phyloP scores from a whole-genome alignment of 805 yeast species.

The Lipomyces chichibuensis region DNA sequence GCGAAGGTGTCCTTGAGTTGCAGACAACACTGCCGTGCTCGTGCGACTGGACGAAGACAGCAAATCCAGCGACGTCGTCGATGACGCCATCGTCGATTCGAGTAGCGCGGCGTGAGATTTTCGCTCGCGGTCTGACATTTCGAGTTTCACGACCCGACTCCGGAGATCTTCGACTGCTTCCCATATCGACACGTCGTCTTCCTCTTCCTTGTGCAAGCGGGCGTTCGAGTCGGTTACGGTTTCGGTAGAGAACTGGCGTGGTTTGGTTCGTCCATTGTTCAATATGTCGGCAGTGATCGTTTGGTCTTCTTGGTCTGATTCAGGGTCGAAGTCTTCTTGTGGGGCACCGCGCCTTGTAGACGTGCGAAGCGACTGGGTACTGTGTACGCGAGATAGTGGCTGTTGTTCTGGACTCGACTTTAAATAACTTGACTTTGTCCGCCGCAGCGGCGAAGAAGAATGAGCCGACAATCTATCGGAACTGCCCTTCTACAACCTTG shows the following conservation, averaged over 20 bases:
- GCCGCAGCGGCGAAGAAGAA: neutral
- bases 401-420: neutral
- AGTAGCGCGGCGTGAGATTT: neutral
- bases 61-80: neutral
- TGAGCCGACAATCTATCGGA: neutral
- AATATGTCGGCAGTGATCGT: neutral
- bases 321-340: neutral
- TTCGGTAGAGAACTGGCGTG: slow-evolving; percentile 14
- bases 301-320: slow-evolving; percentile 1
- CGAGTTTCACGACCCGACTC: slow-evolving; percentile 12
- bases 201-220: neutral
- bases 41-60: slow-evolving; percentile 3
- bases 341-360: neutral
- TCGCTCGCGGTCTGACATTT: slow-evolving; percentile 11
- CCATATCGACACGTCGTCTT: slow-evolving; percentile 12
- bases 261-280: neutral
- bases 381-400: neutral
- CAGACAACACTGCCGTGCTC: neutral
- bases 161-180: slow-evolving; percentile 22
- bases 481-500: neutral
- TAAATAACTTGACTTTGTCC: neutral
- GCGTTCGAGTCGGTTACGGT: neutral
- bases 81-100: neutral
- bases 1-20: slow-evolving; percentile 5
- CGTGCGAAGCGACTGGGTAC: neutral